These are phyloP conservation scores for Rhytidhysteron rufulum DNA, from an alignment of 2,329 filamentous ascomycete species.

Conservation along the genomic window DNA sequence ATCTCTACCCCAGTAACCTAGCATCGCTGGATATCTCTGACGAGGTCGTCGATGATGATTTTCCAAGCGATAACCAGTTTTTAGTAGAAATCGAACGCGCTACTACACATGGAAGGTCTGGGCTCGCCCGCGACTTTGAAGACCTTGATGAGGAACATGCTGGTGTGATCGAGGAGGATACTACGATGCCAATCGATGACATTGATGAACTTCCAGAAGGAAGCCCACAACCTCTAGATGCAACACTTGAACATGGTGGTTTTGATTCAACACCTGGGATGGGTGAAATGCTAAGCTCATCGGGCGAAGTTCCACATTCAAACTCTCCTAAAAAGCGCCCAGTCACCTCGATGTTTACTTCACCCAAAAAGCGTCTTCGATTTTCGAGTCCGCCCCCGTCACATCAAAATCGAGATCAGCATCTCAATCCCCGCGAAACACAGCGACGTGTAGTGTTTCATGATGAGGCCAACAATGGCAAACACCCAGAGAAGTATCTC, in stretches of 20 bases:
- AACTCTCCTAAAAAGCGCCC: not conserved
- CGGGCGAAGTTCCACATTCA: no score
- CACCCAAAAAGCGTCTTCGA: conserved; percentile 1
- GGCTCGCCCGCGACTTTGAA: not conserved
- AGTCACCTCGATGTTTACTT: not conserved
- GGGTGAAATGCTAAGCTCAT: not conserved
- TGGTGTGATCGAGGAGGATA: conserved; percentile 6
- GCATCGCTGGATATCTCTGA: not conserved
- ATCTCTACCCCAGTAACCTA: conserved; percentile 72
- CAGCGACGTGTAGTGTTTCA: conserved; percentile 6
- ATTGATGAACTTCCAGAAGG: not conserved
- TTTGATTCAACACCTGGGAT: not conserved
- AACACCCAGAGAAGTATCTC: conserved; percentile 1
- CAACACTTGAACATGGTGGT: not conserved
- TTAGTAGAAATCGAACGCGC: not conserved
- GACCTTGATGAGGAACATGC: conserved; percentile 6
- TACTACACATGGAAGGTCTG: not conserved
- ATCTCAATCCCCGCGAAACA: not conserved
- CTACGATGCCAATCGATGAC: conserved; percentile 25
- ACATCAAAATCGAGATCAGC: not conserved
- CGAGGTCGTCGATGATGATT: not conserved
- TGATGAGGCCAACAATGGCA: conserved; percentile 13
- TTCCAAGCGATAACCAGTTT: not conserved
- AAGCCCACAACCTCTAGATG: not conserved
- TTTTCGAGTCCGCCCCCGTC: conserved; percentile 1